phyloP scores from a whole-genome alignment of 805 yeast genomes.

The Starmerella bombi region DNA sequence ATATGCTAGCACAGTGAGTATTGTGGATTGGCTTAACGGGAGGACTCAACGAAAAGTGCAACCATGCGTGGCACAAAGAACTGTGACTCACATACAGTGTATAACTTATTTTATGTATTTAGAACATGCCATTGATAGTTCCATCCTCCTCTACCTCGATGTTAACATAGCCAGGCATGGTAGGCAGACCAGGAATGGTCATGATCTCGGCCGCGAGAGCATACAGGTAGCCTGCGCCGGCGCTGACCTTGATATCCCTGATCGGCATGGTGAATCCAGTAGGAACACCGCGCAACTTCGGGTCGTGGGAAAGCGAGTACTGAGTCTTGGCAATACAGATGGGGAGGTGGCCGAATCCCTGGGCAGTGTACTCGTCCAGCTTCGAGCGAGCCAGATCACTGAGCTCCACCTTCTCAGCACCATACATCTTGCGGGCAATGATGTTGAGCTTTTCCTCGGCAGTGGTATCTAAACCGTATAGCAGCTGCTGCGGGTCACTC shows the following conservation, averaged over 20 bases:
- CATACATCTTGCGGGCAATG: slow-evolving; percentile 84
- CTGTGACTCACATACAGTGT: no score
- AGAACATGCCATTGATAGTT: slow-evolving; percentile 85
- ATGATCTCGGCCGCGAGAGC: slow-evolving; percentile 94
- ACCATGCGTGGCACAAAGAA: no score
- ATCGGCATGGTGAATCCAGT: slow-evolving; percentile 88
- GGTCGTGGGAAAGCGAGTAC: slow-evolving; percentile 89
- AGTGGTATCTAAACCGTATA: slow-evolving; percentile 53
- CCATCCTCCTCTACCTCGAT: slow-evolving; percentile 86
- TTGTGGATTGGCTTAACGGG: no score
- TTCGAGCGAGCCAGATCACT: slow-evolving; percentile 69
- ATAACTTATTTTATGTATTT: no score
- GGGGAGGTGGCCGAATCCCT: slow-evolving; percentile 84
- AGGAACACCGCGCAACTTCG: slow-evolving; percentile 87
- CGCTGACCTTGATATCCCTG: slow-evolving; percentile 83
- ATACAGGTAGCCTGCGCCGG: slow-evolving; percentile 93
- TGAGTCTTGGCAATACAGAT: slow-evolving; percentile 97
- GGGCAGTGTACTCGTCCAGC: slow-evolving; percentile 66
- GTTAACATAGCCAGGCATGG: slow-evolving; percentile 93
- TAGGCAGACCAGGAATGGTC: slow-evolving; percentile 95
- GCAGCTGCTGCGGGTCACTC: slow-evolving; percentile 35
- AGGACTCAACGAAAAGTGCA: no score
- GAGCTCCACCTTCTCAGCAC: slow-evolving; percentile 74
- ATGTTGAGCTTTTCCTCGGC: slow-evolving; percentile 69
- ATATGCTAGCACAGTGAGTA: no score